Evolutionary conservation across 441 rosid genomes (phyloP), one percentile per base, ranked within the genome.

Genomic region (Pelargonium fulgidum): DNA sequence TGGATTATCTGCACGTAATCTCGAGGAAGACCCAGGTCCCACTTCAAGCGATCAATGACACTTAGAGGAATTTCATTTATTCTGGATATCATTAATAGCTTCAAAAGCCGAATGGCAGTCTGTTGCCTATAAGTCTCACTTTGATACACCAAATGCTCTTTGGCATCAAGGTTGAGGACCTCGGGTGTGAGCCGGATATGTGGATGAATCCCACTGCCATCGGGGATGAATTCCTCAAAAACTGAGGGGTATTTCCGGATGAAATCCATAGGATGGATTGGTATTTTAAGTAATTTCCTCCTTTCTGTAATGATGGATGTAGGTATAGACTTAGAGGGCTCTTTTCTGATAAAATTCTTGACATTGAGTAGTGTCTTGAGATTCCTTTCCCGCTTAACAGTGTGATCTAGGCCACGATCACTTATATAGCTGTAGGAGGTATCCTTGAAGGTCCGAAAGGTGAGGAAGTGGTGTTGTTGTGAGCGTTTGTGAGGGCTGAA

Each of bases 401-500:
- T 91, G 81, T 91, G 97, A 81, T 91, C 94, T 16, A 91, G 88
- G 16, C 97, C 98, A 29, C 96, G 83, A 89, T 93, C 97, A 62
- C 92, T 86, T 2, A 84, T 81, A 78, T 78, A 83, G 2, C 83
- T 73, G 41, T 81, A 72, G 76, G 79, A 66, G 42, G 73, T 56
- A 20, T 84, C 76, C 68, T 63, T 67, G 64, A 81, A 71, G 65
- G 77, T 36, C 14, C 83, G 80, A 62, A 64, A 47, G 13, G 52
- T 47, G 11, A 47, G 72, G 59, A 68, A 72, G 44, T 62, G 39
- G 4, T 67, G 73, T 65, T 70, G 77, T 47, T 47, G 52, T 47
- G 14, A 47, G 52, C 12, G n/a, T 13, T 47, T 47, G 52, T 47
- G 52, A 47, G 52, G n/a, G 13, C 1, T 11, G 13, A 47, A 2